Conservation (phyloP, 352 stramenopile genomes). For the Phytophthora foliorum region DNA sequence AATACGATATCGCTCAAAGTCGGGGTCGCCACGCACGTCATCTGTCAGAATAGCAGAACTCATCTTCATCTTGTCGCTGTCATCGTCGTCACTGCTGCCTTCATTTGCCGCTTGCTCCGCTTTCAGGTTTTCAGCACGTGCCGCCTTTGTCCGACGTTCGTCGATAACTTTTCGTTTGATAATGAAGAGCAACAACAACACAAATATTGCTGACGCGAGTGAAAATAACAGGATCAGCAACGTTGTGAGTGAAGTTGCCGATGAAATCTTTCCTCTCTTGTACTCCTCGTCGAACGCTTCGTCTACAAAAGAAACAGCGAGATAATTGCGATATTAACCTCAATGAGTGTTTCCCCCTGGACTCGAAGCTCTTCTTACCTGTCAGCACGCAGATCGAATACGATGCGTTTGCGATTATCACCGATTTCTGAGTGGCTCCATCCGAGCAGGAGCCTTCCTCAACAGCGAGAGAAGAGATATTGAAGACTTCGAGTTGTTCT, state of each 20-base stretch:
- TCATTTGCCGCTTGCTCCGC: constrained; percentile 18
- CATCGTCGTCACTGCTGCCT: constrained; percentile 32
- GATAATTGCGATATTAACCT: neutral
- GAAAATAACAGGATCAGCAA: constrained; percentile 33
- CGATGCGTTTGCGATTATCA: constrained; percentile 29
- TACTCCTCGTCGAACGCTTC: constrained; percentile 35
- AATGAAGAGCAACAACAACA: constrained; percentile 34
- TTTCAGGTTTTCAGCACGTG: constrained; percentile 25
- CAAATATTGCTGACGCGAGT: constrained; percentile 21
- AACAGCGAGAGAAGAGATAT: constrained; percentile 23
- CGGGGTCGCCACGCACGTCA: constrained; percentile 61
- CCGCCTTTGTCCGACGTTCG: constrained; percentile 33
- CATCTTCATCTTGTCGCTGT: constrained; percentile 36
- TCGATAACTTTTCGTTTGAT: constrained; percentile 41
- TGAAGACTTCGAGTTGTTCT: constrained; percentile 33
- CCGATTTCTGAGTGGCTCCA: constrained; percentile 3
- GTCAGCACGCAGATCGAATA: constrained; percentile 42
- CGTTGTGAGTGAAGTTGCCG: constrained; percentile 35
- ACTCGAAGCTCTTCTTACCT: constrained; percentile 12
- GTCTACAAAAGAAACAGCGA: constrained; percentile 8
- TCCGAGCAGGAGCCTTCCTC: constrained; percentile 15
- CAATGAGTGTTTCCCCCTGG: neutral
- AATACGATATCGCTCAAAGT: constrained; percentile 60
- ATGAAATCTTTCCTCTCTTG: constrained; percentile 19
- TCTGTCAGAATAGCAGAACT: constrained; percentile 42